phyloP scores from a whole-genome alignment of 352 stramenopile genomes.

The Pythium scleroteichum region DNA sequence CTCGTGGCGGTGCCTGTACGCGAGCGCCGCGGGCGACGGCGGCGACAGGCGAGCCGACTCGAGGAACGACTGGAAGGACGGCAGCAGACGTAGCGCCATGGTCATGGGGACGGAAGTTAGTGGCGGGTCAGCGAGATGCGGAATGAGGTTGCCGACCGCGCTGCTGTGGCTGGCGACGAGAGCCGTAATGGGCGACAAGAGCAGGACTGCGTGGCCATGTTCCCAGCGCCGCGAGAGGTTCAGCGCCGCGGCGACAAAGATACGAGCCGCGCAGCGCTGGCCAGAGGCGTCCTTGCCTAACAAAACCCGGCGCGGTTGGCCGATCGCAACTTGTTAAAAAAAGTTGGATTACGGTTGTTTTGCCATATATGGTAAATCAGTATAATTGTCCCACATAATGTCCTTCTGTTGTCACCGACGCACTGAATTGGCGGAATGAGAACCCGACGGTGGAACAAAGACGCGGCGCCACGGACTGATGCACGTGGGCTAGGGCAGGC shows the following conservation, averaged over 20 bases:
- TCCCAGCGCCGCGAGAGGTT: conserved; percentile 8
- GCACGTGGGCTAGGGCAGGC: background rate
- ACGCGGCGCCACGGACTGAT: conserved; percentile 1
- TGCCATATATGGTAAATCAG: too few relatives aligned
- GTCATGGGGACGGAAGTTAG: background rate
- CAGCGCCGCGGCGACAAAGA: conserved; percentile 41
- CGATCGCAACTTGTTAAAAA: conserved; percentile 23
- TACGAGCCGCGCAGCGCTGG: conserved; percentile 26
- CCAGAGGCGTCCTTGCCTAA: background rate
- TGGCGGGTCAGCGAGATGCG: conserved; percentile 10
- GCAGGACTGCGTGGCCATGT: conserved; percentile 17
- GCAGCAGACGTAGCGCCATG: conserved; percentile 51
- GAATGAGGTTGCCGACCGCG: conserved; percentile 4
- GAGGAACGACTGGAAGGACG: conserved; percentile 62
- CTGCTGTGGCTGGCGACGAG: background rate
- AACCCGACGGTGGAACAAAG: conserved; percentile 6
- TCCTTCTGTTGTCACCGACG: background rate
- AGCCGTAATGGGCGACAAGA: conserved; percentile 5
- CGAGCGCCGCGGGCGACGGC: conserved; percentile 18
- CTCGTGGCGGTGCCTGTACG: background rate
- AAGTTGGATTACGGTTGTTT: conserved; percentile 10
- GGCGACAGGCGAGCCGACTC: conserved; percentile 35
- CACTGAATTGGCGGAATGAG: background rate
- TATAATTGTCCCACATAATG: too few relatives aligned
- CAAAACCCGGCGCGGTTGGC: conserved; percentile 1